phyloP scores from a whole-genome alignment of 257 asterid species.

The Penstemon davidsonii region DNA sequence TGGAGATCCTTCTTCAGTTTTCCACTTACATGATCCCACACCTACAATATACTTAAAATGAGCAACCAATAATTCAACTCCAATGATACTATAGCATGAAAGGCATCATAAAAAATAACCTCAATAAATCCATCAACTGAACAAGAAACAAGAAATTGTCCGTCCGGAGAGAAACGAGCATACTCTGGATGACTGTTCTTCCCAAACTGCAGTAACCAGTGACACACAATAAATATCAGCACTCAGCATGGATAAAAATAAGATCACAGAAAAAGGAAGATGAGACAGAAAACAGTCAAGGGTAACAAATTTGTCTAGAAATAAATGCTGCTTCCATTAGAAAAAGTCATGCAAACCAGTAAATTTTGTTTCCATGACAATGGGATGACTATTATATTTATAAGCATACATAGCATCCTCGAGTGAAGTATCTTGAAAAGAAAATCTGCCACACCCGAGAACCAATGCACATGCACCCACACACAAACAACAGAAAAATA shows the following conservation, averaged over 20 bases:
- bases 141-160: conserved; percentile 95
- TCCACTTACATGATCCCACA: conserved; percentile 96
- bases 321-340: not conserved
- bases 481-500: not conserved
- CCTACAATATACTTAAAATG: conserved; percentile 49
- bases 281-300: not conserved
- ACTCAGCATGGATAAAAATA: conserved; percentile 17
- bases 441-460: conserved; percentile 3
- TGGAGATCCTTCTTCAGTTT: conserved; percentile 97
- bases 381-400: not conserved
- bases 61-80: conserved; percentile 26
- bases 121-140: conserved; percentile 95
- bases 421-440: conserved; percentile 14
- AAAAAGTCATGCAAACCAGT: not conserved
- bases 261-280: conserved; percentile 17
- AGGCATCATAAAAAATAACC: conserved; percentile 42
- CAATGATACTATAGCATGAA: conserved; percentile 20
- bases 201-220: conserved; percentile 71
- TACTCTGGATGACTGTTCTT: conserved; percentile 91
- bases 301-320: conserved; percentile 3
- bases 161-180: conserved; percentile 96
- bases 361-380: not conserved
- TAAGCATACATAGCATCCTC: not conserved
- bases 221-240: conserved; percentile 16
- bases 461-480: conserved; percentile 3